Evolutionary conservation across 306 rosid genomes (phyloP).

Genomic region (Delonix regia): DNA sequence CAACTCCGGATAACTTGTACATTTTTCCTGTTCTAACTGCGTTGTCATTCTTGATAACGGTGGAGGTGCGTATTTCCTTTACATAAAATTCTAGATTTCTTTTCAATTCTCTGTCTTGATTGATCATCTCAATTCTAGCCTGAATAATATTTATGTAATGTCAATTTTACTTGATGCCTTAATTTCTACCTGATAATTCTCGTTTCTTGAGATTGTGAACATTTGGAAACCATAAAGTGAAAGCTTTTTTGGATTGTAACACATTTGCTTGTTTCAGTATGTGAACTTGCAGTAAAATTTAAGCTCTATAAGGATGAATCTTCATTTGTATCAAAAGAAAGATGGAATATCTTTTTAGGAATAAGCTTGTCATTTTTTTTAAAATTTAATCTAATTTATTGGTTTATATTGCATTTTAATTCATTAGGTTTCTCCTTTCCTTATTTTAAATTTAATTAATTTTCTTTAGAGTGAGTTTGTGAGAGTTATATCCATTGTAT

Average conservation of each 20-base stretch:
- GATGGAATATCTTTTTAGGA: not conserved
- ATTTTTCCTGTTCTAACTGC: slow-evolving; percentile 75
- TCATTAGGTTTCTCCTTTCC: too few species aligned
- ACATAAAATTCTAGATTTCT: not conserved
- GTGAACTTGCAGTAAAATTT: too few species aligned
- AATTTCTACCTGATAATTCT: not conserved
- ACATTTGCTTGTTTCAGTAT: too few species aligned
- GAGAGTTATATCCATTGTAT: slow-evolving; percentile 1
- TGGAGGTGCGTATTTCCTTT: slow-evolving; percentile 64
- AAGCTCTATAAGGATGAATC: too few species aligned
- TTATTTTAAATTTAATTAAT: not conserved
- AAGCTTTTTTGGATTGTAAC: too few species aligned
- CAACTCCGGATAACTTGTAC: slow-evolving; percentile 74
- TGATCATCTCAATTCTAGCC: slow-evolving; percentile 24
- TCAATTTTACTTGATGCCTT: not conserved
- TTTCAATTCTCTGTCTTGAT: slow-evolving; percentile 19
- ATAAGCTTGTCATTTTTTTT: not conserved
- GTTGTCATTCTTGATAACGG: slow-evolving; percentile 72
- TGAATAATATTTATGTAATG: slow-evolving; percentile 11
- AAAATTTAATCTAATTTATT: not conserved
- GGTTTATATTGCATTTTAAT: too few species aligned
- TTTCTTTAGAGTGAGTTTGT: not conserved
- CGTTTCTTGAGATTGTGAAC: not conserved
- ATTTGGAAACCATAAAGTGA: not conserved
- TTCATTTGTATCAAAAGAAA: too few species aligned